Percentiles rank a stretch among this genome's conserved stretches.
These are phyloP conservation scores for Globisporangium barbulae DNA, from an alignment of 352 stramenopile genomes.

Conservation along the genomic window DNA sequence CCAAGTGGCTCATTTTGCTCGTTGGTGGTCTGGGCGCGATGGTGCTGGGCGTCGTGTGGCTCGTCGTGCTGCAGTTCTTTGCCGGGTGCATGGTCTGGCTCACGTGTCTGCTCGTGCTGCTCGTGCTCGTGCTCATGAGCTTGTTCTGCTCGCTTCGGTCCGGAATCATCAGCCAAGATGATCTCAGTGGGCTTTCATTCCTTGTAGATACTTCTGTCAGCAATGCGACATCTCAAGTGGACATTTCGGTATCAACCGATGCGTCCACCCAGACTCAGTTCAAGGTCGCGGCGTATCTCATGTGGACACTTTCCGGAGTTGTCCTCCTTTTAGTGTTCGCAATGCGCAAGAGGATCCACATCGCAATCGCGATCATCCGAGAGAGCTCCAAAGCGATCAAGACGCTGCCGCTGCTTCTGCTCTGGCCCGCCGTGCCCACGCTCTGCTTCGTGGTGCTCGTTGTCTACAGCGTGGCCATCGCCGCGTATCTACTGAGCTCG, in stretches of 20 bases:
- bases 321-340: conserved; percentile 60
- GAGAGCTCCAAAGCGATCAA: conserved; percentile 66
- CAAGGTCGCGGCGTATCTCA: conserved; percentile 57
- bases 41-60: conserved; percentile 60
- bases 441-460: conserved; percentile 51
- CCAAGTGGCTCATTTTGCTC: conserved; percentile 52
- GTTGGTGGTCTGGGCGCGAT: conserved; percentile 52
- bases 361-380: conserved; percentile 67
- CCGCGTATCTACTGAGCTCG: conserved; percentile 59
- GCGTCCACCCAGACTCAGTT: conserved; percentile 51
- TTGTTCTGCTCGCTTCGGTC: conserved; percentile 73
- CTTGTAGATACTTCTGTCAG: conserved; percentile 27
- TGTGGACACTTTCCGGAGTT: conserved; percentile 45
- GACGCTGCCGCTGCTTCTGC: conserved; percentile 50
- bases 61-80: conserved; percentile 78
- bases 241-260: conserved; percentile 27
- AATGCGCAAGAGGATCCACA: conserved; percentile 65
- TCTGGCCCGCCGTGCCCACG: conserved; percentile 60
- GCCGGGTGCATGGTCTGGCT: conserved; percentile 77
- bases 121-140: conserved; percentile 62
- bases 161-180: conserved; percentile 48
- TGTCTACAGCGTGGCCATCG: conserved; percentile 51
- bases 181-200: conserved; percentile 38
- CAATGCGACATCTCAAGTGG: not conserved
- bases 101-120: conserved; percentile 61